Base-by-base conservation (phyloP, 352 stramenopile genomes). In the Peronosclerospora sorghi region DNA sequence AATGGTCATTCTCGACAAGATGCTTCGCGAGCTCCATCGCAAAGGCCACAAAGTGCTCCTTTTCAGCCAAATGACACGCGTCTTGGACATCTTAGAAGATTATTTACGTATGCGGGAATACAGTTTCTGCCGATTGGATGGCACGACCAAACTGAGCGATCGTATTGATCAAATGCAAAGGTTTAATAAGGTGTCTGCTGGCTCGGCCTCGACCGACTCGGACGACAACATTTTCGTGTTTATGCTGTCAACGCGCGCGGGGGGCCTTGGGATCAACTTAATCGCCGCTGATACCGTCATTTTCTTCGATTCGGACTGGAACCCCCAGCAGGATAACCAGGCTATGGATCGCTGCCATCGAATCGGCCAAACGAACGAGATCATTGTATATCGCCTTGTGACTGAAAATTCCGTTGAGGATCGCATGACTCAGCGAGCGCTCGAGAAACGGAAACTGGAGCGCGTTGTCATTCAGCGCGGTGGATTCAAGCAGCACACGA, bases 271-370 rank as follows among this genome's bases (percentile, higher is more conserved):
- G 30, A 87, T 99, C 39, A 97, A 96, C 50, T 62, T 99, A 18
- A 96, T 95, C n/a, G 89, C 90, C 17, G 96, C 95, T 4, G 93
- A 98, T 58, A 84, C 94, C 4, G 94, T 99, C 10, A 88, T 99
- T 48, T 86, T 99, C 15, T 99, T 96, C 50, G 96, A 99, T 70
- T 97, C 93, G 24, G 94, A 98, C 62, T 99, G 96, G 95, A 99
- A 99, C 63, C 97, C 97, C 14, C 86, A 96, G 51, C 97, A 94
- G 34, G 94, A 98, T 59, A 90, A 88, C 45, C 85, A 96, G 47
- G 85, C 85, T 9, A 78, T 95, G 63, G 86, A 96, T 49, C 79
- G 86, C 35, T 90, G 76, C 45, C 86, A 96, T 51, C 72, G 86
- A 51, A 93, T 96, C 38, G 86, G 86, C 9, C 86, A 96, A 60